Percentiles rank a stretch among this genome's conserved stretches.
Conservation (phyloP, 179 eudicot species). For the Spinacia oleracea region DNA sequence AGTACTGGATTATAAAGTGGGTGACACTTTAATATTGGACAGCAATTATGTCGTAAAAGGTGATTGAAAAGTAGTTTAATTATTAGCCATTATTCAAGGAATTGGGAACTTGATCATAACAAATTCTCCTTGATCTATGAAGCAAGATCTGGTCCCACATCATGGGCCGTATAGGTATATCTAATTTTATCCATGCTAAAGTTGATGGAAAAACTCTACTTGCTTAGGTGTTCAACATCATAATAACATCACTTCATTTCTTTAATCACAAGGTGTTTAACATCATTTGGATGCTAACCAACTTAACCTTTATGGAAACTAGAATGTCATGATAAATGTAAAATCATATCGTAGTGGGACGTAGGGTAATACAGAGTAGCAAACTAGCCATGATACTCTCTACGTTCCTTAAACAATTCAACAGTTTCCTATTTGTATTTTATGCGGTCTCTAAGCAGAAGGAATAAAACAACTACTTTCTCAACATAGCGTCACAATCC, state of each 20-base stretch:
- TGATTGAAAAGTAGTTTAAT: neutral
- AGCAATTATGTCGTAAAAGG: slow-evolving; percentile 1
- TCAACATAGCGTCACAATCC: neutral
- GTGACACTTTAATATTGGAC: neutral
- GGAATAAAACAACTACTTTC: neutral
- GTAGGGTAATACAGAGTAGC: too few relatives aligned
- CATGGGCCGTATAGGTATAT: neutral
- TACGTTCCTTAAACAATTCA: neutral
- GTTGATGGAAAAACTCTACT: too few relatives aligned
- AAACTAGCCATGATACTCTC: too few relatives aligned
- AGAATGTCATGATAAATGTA: too few relatives aligned
- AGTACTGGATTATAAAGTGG: neutral
- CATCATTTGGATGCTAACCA: too few relatives aligned
- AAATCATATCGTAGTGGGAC: too few relatives aligned
- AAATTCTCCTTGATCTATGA: neutral
- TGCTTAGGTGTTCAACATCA: too few relatives aligned
- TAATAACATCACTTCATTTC: neutral
- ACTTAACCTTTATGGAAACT: too few relatives aligned
- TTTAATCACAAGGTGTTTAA: too few relatives aligned
- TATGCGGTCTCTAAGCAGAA: too few relatives aligned
- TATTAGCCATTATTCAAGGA: slow-evolving; percentile 8
- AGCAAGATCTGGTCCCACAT: neutral
- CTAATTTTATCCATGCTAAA: neutral
- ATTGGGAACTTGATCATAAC: slow-evolving; percentile 3
- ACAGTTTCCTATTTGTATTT: neutral